Base-by-base conservation (phyloP, 306 rosid genomes). In the Lathyrus sativus region DNA sequence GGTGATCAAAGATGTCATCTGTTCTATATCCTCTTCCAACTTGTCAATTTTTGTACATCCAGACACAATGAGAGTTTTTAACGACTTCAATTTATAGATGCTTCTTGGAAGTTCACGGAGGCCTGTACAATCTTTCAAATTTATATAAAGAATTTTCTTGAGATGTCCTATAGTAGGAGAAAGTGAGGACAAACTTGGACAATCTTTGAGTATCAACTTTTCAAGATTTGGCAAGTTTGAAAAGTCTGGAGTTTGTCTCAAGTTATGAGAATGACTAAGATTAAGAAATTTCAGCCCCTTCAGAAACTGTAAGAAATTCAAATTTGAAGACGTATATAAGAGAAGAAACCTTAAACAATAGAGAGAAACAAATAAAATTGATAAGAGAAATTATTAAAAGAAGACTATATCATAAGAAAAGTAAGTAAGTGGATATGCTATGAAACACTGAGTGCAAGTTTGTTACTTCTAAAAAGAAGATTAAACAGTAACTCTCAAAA, bases 51-150 rank as follows among this genome's bases (percentile, higher is more conserved):
- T 33, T 33, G 58, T 19, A 53, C 58, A 53, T 9, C 58, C 58
- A 11, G 58, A 53, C 58, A 53, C 7, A 18, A 53, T 53, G n/a
- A 53, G 29, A 53, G 58, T 53, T 9, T 22, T 53, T 10, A 53
- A 5, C 0, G 58, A 53, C 33, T 53, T n/a, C 24, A 53, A 11
- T 29, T 53, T 53, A 53, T 53, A 53, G 33, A 53, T 53, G 58
- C 58, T 53, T 53, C 58, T 53, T 19, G 58, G 58, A 53, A 53
- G 58, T 53, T 53, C 29, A 10, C 58, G n/a, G 1, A 53, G 58
- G 33, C 58, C 58, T 19, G 58, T 53, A 53, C 58, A 53, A 31
- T 33, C 38, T 33, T 33, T 33, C 9, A 33, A 33, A 33, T 33
- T 33, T 33, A 33, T 33, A 1, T 4, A 33, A 33, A 33, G 38